Evolutionary conservation across 106 monocot genomes (phyloP).

Genomic region (Hemerocallis citrina): DNA sequence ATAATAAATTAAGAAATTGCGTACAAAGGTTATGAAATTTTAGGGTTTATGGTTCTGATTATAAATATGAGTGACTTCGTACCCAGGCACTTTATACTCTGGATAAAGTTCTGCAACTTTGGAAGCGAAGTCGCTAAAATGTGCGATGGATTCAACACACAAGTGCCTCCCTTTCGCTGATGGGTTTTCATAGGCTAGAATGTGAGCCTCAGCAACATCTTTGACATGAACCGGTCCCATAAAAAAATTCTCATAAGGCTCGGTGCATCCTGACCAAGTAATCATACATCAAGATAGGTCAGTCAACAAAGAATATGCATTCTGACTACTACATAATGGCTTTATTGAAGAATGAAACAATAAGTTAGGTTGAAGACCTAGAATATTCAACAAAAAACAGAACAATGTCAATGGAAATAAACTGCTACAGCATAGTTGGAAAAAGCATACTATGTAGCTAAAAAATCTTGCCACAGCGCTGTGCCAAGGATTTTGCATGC

Average conservation of each 20-base stretch:
- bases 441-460: too few relatives aligned
- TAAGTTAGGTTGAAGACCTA: too few relatives aligned
- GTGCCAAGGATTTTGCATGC: too few relatives aligned
- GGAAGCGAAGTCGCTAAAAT: conserved; percentile 76
- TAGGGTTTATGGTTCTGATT: not conserved
- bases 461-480: too few relatives aligned
- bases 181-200: conserved; percentile 73
- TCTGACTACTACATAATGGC: too few relatives aligned
- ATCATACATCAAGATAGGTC: not conserved
- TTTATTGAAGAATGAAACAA: too few relatives aligned
- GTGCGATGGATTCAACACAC: conserved; percentile 60
- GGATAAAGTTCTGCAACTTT: conserved; percentile 87
- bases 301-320: too few relatives aligned
- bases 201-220: conserved; percentile 86
- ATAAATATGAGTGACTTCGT: not conserved
- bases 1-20: not conserved
- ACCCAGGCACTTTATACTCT: conserved; percentile 69
- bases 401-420: too few relatives aligned
- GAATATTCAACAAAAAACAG: too few relatives aligned
- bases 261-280: conserved; percentile 49
- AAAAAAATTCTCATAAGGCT: conserved; percentile 62
- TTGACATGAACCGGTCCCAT: conserved; percentile 94
- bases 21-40: not conserved
- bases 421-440: too few relatives aligned
- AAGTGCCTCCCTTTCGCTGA: conserved; percentile 79